Evolutionary conservation across 495 filamentous ascomycete genomes (phyloP), one percentile per base, ranked within the genome.

Genomic region (Neurospora hispaniola): DNA sequence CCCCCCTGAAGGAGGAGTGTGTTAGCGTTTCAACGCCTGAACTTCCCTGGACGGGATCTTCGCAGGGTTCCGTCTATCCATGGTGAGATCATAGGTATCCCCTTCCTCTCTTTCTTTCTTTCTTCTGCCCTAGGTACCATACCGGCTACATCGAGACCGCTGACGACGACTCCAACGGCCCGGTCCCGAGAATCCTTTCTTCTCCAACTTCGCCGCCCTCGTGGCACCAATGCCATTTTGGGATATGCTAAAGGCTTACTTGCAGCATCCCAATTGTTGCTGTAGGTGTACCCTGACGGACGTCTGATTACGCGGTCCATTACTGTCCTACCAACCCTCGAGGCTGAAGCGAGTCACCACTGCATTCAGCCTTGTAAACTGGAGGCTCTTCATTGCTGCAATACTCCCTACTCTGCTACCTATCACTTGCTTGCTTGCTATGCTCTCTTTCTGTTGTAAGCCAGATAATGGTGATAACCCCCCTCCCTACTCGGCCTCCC

Each of bases 31-130:
- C 35, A 4, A 38, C 5, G 5, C 35, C 20, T 66, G 54, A 62
- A 35, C 2, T 9, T 12, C 31, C 23, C 54, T 66, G 12, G 27
- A 38, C 1, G 35, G 35, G 35, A 35, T 66, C 54, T 66, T 4
- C 54, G 27, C 54, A 66, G 54, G 54, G 54, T 66, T 66, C 18
- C 6, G 27, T 42, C n/a, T 23, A 43, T 70, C 27, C 16, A 70
- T 42, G n/a, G n/a, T n/a, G 20, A 74, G 70, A 62, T 74, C 69
- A 74, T 42, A n/a, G n/a, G n/a, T n/a, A 72, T 72, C 70, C 39
- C 46, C n/a, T 54, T 20, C 46, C 2, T 54, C 20, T 23, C 20
- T 46, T 46, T 48, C 44, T 46, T 46, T 48, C 44, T 48, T 59
- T 20, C 23, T 23, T 27, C 20, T 27, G 4, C 23, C 48, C 20